A percentile compares a stretch with the other conserved stretches of the same genome.
phyloP scores from a whole-genome alignment of 176 grass and related monocot species.

The Oryza glumipatula region DNA sequence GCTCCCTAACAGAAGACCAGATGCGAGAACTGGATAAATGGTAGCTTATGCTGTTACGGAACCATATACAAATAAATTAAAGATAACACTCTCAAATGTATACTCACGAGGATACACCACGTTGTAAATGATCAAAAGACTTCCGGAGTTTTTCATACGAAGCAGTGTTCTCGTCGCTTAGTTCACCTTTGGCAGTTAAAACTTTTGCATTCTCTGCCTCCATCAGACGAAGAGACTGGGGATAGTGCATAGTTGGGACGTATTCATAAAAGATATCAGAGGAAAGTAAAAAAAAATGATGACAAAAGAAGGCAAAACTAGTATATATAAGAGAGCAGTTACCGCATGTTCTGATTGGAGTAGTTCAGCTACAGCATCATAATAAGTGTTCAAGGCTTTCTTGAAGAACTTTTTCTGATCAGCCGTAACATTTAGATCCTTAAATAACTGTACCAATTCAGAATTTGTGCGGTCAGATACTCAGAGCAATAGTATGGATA shows the following conservation, averaged over 20 bases:
- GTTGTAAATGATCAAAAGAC: conserved; percentile 92
- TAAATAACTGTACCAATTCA: conserved; percentile 77
- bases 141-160: conserved; percentile 98
- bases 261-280: conserved; percentile 37
- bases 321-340: conserved; percentile 44
- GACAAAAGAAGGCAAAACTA: conserved; percentile 31
- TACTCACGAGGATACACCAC: conserved; percentile 94
- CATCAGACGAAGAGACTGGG: conserved; percentile 84
- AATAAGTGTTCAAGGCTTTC: conserved; percentile 88
- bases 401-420: conserved; percentile 99
- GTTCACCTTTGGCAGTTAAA: conserved; percentile 93
- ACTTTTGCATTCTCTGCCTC: conserved; percentile 95
- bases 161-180: conserved; percentile 84
- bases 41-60: conserved; percentile 10
- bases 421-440: conserved; percentile 80
- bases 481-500: conserved; percentile 2
- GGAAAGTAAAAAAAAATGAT: not conserved
- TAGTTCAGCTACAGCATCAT: conserved; percentile 91
- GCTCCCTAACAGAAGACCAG: conserved; percentile 7
- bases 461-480: not conserved
- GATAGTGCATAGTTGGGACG: conserved; percentile 19
- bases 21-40: conserved; percentile 8
- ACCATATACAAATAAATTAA: conserved; percentile 19
- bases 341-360: conserved; percentile 89
- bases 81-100: not conserved